Evolutionary conservation across 2,329 filamentous ascomycete species (phyloP).

Genomic region (Ceratocystis cubensis): DNA sequence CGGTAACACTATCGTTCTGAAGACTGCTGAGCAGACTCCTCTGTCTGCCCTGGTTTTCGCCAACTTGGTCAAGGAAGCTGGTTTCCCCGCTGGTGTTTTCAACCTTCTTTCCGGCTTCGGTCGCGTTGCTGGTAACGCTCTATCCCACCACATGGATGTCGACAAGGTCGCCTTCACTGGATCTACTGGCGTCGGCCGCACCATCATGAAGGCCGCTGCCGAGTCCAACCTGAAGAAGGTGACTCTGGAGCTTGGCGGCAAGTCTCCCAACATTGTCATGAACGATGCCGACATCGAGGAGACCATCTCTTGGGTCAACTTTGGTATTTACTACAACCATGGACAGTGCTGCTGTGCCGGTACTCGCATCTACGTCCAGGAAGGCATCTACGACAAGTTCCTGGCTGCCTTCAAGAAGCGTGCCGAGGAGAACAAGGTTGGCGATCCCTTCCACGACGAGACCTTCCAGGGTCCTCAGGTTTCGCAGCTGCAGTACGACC

Average conservation of each 20-base stretch:
- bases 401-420: slow-evolving; percentile 43
- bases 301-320: slow-evolving; percentile 41
- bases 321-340: slow-evolving; percentile 39
- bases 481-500: slow-evolving; percentile 38
- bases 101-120: slow-evolving; percentile 63
- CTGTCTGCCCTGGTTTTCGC: slow-evolving; percentile 30
- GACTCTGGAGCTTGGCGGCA: slow-evolving; percentile 56
- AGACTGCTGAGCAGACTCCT: slow-evolving; percentile 43
- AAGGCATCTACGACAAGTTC: slow-evolving; percentile 42
- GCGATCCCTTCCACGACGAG: slow-evolving; percentile 28
- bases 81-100: slow-evolving; percentile 62
- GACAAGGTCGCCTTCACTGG: slow-evolving; percentile 70
- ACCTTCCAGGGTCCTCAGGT: slow-evolving; percentile 37
- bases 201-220: slow-evolving; percentile 61
- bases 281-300: slow-evolving; percentile 52
- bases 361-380: slow-evolving; percentile 45
- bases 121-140: slow-evolving; percentile 49
- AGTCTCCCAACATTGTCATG: slow-evolving; percentile 52
- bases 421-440: slow-evolving; percentile 29
- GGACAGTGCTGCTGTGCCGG: slow-evolving; percentile 51
- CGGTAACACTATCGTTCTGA: slow-evolving; percentile 40
- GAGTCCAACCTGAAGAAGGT: slow-evolving; percentile 52
- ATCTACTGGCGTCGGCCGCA: slow-evolving; percentile 54
- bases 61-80: slow-evolving; percentile 54
- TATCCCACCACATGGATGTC: slow-evolving; percentile 55